phyloP scores from a whole-genome alignment of 2,329 filamentous ascomycete species.

The Penicillium sp. region DNA sequence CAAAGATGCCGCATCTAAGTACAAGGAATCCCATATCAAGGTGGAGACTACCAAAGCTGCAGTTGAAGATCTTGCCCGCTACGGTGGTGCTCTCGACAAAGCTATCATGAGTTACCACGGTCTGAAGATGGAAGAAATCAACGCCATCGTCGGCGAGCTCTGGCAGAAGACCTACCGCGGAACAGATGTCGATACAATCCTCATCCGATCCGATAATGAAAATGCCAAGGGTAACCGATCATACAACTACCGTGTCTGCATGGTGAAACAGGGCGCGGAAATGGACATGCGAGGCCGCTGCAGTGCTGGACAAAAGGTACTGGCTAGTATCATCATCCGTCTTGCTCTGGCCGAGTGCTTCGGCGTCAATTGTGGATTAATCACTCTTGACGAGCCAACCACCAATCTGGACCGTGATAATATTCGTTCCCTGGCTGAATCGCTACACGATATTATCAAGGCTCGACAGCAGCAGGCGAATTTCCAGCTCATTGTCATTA shows the following conservation, averaged over 20 bases:
- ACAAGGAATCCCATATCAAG: slow-evolving; percentile 83
- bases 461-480: slow-evolving; percentile 81
- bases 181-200: slow-evolving; percentile 93
- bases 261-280: slow-evolving; percentile 95
- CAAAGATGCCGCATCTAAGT: slow-evolving; percentile 74
- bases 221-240: slow-evolving; percentile 69
- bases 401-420: slow-evolving; percentile 96
- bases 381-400: slow-evolving; percentile 95
- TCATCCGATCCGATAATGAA: slow-evolving; percentile 91
- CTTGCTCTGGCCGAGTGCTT: slow-evolving; percentile 95
- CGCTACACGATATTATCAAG: slow-evolving; percentile 83
- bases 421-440: slow-evolving; percentile 82
- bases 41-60: slow-evolving; percentile 90
- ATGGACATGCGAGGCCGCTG: slow-evolving; percentile 99
- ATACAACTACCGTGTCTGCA: slow-evolving; percentile 97
- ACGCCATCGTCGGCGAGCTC: slow-evolving; percentile 89
- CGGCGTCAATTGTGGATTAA: slow-evolving; percentile 90
- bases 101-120: slow-evolving; percentile 97
- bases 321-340: slow-evolving; percentile 96
- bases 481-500: slow-evolving; percentile 98
- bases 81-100: slow-evolving; percentile 80
- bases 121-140: slow-evolving; percentile 98
- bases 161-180: slow-evolving; percentile 97
- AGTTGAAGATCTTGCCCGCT: slow-evolving; percentile 83
- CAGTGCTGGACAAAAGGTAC: slow-evolving; percentile 92